These are phyloP conservation scores for Candida peoriensis DNA, from an alignment of 805 yeast genomes.

Conservation along the genomic window DNA sequence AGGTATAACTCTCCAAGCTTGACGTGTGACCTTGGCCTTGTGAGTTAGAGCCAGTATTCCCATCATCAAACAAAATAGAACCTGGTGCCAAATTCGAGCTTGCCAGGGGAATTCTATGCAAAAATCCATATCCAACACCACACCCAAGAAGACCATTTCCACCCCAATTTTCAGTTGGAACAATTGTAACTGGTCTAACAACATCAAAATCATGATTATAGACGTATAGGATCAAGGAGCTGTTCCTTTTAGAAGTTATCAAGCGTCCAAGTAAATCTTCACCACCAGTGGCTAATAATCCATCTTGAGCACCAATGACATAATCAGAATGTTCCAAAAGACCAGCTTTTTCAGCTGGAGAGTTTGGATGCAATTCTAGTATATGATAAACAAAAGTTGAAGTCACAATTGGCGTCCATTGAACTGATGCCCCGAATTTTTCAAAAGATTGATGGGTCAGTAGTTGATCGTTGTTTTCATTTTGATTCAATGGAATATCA, in stretches of 20 bases:
- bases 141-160: slow-evolving; percentile 85
- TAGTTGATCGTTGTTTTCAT: slow-evolving; percentile 5
- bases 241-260: slow-evolving; percentile 45
- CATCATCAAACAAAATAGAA: slow-evolving; percentile 33
- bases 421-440: slow-evolving; percentile 62
- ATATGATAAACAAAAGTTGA: slow-evolving; percentile 88
- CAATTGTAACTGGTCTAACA: slow-evolving; percentile 81
- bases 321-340: slow-evolving; percentile 83
- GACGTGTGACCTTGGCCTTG: no score
- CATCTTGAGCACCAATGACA: slow-evolving; percentile 83
- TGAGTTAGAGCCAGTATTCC: slow-evolving; percentile 10
- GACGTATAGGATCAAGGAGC: slow-evolving; percentile 55
- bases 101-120: slow-evolving; percentile 80
- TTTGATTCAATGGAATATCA: slow-evolving; percentile 20
- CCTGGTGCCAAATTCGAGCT: slow-evolving; percentile 35
- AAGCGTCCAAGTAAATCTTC: slow-evolving; percentile 72
- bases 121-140: slow-evolving; percentile 88
- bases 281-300: slow-evolving; percentile 81
- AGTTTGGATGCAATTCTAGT: slow-evolving; percentile 60
- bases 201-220: slow-evolving; percentile 86
- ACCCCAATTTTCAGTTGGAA: slow-evolving; percentile 72
- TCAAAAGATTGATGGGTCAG: slow-evolving; percentile 35
- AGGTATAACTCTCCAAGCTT: no score
- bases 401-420: slow-evolving; percentile 69
- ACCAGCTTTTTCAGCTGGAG: slow-evolving; percentile 83